Conservation (phyloP, 371 early-diverging fungal genomes). For the Chytridiales sp. region DNA sequence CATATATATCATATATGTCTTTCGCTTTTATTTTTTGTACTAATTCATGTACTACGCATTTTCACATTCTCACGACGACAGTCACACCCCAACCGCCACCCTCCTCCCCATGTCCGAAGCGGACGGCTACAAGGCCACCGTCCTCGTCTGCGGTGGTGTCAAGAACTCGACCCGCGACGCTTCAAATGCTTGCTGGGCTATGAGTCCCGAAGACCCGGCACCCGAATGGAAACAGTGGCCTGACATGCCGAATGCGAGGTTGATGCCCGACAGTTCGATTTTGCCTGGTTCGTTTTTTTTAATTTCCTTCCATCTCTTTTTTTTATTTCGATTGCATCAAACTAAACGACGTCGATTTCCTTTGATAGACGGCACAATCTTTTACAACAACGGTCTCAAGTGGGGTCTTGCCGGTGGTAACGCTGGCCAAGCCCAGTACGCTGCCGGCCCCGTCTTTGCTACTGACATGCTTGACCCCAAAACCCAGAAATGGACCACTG, state of each 20-base stretch:
- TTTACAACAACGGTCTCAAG: constrained; percentile 30
- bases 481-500: constrained; percentile 31
- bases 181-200: constrained; percentile 15
- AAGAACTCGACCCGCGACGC: constrained; percentile 9
- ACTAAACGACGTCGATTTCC: not conserved
- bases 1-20: no score
- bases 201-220: constrained; percentile 18
- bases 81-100: constrained; percentile 34
- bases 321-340: not conserved
- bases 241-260: constrained; percentile 23
- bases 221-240: constrained; percentile 11
- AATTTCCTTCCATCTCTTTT: not conserved
- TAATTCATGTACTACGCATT: not conserved
- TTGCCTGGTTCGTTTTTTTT: constrained; percentile 28
- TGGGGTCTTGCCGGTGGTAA: constrained; percentile 41
- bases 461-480: constrained; percentile 38
- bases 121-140: constrained; percentile 26
- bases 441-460: constrained; percentile 23
- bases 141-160: constrained; percentile 42
- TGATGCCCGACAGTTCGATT: constrained; percentile 36
- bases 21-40: not conserved
- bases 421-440: constrained; percentile 32
- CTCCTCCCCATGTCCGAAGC: constrained; percentile 36
- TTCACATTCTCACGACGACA: not conserved
- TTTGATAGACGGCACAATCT: constrained; percentile 35